Evolutionary conservation across 306 rosid genomes (phyloP).

Genomic region (Coriaria nepalensis): DNA sequence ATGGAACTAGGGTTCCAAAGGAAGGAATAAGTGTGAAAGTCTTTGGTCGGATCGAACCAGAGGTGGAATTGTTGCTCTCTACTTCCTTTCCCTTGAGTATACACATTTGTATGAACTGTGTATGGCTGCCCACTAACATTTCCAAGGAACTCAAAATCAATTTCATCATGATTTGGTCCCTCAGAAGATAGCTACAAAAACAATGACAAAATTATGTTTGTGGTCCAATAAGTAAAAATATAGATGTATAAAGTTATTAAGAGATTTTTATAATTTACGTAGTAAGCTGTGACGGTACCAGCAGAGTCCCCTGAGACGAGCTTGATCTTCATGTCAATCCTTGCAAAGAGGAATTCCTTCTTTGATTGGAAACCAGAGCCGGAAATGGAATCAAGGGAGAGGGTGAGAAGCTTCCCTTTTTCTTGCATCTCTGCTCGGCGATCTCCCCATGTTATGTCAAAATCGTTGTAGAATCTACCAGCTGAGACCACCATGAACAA

Average conservation of each 20-base stretch:
- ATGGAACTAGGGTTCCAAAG: conserved; percentile 37
- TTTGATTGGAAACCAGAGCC: conserved; percentile 50
- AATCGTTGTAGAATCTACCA: conserved; percentile 31
- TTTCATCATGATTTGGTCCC: too few species aligned
- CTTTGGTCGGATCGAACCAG: conserved; percentile 57
- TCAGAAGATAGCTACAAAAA: conserved; percentile 16
- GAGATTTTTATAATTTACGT: too few species aligned
- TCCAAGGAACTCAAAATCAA: conserved; percentile 54
- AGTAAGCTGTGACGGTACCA: conserved; percentile 60
- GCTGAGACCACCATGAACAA: conserved; percentile 13
- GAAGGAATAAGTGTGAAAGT: conserved; percentile 48
- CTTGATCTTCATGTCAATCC: conserved; percentile 48
- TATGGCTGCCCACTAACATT: conserved; percentile 52
- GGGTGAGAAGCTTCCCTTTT: conserved; percentile 34
- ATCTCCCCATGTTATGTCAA: conserved; percentile 49
- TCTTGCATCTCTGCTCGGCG: too few species aligned
- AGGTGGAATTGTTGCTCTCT: conserved; percentile 48
- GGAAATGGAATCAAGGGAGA: conserved; percentile 41
- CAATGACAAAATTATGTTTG: not conserved
- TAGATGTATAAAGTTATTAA: too few species aligned
- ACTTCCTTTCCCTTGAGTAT: conserved; percentile 39
- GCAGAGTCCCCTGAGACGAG: conserved; percentile 52
- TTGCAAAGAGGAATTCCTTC: conserved; percentile 30
- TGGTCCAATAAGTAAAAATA: not conserved
- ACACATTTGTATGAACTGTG: conserved; percentile 41